Evolutionary conservation across 768 basidiomycete genomes (phyloP).

Genomic region (Collybia sordida): DNA sequence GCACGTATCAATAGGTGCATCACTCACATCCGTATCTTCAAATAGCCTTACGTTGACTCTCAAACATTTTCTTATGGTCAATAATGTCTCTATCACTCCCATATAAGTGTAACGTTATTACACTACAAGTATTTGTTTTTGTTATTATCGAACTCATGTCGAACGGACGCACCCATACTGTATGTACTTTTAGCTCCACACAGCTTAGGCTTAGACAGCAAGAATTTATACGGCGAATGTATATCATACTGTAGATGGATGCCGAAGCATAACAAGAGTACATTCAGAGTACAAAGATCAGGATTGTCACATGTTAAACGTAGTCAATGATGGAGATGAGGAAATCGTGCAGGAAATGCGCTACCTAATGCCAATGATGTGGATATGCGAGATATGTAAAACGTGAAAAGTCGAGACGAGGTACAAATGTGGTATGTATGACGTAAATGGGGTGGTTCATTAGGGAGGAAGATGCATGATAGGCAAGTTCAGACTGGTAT

Average conservation of each 20-base stretch:
- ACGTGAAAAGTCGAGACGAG: neutral
- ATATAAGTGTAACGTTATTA: too few relatives aligned
- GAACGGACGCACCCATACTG: slow-evolving; percentile 1
- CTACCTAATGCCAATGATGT: neutral
- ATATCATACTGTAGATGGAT: too few relatives aligned
- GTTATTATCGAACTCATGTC: too few relatives aligned
- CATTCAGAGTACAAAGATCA: too few relatives aligned
- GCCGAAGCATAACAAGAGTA: too few relatives aligned
- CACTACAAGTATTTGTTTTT: too few relatives aligned
- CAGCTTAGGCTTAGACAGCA: too few relatives aligned
- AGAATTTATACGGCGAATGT: too few relatives aligned
- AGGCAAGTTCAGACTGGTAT: neutral
- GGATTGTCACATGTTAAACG: too few relatives aligned
- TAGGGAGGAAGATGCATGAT: slow-evolving; percentile 1
- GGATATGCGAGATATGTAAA: neutral
- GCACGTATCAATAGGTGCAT: slow-evolving; percentile 7
- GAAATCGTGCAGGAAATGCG: neutral
- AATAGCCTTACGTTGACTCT: neutral
- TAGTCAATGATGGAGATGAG: neutral
- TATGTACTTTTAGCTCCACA: neutral
- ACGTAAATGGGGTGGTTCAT: neutral
- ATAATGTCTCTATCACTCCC: too few relatives aligned
- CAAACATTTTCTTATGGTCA: neutral
- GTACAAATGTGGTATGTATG: neutral
- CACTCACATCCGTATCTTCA: neutral